Percentiles rank a stretch among this genome's conserved stretches.
Conservation (phyloP, 2,329 filamentous ascomycete genomes). For the Colletotrichum sp. region DNA sequence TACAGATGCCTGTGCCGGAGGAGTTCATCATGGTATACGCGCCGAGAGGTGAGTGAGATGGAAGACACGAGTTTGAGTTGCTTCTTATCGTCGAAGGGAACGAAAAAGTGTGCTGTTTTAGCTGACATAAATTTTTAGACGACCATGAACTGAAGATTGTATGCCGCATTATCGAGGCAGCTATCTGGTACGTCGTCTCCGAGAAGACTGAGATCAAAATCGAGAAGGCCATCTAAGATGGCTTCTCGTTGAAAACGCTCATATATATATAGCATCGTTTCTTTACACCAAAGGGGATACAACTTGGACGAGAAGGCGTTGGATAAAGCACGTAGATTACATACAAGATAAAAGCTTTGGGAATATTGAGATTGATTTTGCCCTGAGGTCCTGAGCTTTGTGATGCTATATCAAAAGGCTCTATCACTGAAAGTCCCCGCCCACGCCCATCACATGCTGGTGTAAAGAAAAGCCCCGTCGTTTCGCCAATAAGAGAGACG, state of each 20-base stretch:
- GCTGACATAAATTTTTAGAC: constrained; percentile 39
- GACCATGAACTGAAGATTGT: constrained; percentile 71
- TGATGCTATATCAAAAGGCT: not conserved
- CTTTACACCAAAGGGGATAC: not conserved
- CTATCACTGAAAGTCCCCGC: not conserved
- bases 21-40: constrained; percentile 87
- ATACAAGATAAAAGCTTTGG: not conserved
- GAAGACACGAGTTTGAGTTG: not conserved
- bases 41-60: constrained; percentile 55
- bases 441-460: not conserved
- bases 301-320: not conserved
- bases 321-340: not conserved
- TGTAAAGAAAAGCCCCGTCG: not conserved
- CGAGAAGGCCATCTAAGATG: constrained; percentile 6
- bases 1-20: constrained; percentile 69
- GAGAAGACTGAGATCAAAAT: constrained; percentile 45
- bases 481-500: constrained; percentile 43
- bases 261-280: not conserved
- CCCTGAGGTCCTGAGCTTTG: not conserved
- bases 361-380: not conserved
- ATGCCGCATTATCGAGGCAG: constrained; percentile 73
- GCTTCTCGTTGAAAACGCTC: constrained; percentile 3
- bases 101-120: not conserved
- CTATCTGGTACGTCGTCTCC: constrained; percentile 68
- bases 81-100: not conserved